phyloP scores from a whole-genome alignment of 225 moss, liverwort and hornwort species.

The Polytrichum formosum region DNA sequence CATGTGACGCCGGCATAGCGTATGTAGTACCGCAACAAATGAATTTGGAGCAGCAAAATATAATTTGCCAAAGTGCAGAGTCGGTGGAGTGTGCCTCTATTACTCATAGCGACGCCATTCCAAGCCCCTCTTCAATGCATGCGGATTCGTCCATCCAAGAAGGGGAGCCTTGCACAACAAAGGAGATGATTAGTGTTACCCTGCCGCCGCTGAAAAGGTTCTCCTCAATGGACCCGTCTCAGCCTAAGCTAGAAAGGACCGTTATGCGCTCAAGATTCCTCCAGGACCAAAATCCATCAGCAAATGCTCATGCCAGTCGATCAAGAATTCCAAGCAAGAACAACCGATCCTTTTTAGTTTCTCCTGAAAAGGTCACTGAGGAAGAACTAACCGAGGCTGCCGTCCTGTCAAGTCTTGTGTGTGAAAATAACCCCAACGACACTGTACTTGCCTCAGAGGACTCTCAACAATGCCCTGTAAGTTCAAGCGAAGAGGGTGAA shows the following conservation, averaged over 20 bases:
- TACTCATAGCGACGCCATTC: not conserved
- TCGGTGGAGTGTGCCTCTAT: not conserved
- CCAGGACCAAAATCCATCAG: slow-evolving; percentile 7
- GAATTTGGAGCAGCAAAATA: not conserved
- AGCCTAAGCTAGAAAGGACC: not conserved
- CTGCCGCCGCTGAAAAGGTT: not conserved
- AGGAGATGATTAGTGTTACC: slow-evolving; percentile 3
- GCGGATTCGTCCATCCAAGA: not conserved
- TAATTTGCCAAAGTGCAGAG: not conserved
- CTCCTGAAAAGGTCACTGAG: slow-evolving; percentile 39
- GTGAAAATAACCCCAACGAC: slow-evolving; percentile 26
- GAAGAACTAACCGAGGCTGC: slow-evolving; percentile 49
- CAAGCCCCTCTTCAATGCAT: not conserved
- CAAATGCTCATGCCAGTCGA: not conserved
- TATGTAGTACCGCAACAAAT: too few relatives aligned
- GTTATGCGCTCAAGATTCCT: not conserved
- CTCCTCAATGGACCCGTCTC: slow-evolving; percentile 1
- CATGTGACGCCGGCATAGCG: too few relatives aligned
- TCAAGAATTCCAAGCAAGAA: slow-evolving; percentile 13
- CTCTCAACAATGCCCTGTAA: slow-evolving; percentile 17
- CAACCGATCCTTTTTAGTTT: slow-evolving; percentile 14
- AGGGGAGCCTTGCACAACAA: not conserved
- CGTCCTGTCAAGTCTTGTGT: slow-evolving; percentile 32
- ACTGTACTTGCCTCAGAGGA: slow-evolving; percentile 25
- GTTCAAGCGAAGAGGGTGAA: slow-evolving; percentile 5